Percentiles rank a stretch among this genome's conserved stretches.
These are phyloP conservation scores for Cryphonectria japonica DNA, from an alignment of 2,329 filamentous ascomycete species.

Conservation along the genomic window DNA sequence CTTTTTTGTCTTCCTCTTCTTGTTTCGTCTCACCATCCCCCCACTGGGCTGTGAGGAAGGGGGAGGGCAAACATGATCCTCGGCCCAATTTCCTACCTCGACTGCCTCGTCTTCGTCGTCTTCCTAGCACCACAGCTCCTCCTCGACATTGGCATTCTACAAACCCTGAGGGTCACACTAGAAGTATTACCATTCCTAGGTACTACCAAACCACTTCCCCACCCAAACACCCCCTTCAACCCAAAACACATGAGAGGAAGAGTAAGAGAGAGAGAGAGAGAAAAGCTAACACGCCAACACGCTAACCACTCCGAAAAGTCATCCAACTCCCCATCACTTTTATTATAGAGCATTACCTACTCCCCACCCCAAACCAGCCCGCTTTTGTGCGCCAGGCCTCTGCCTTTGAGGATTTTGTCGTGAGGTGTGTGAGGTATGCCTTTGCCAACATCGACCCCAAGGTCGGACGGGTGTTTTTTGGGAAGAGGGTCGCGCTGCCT, in stretches of 20 bases:
- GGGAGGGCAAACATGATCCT: conserved; percentile 66
- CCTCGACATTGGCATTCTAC: conserved; percentile 65
- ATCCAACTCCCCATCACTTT: conserved; percentile 62
- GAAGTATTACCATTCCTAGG: conserved; percentile 71
- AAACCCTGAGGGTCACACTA: conserved; percentile 60
- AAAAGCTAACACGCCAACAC: conserved; percentile 1
- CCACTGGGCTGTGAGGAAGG: not conserved
- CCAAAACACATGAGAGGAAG: not conserved
- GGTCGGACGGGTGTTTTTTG: conserved; percentile 78
- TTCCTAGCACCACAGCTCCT: conserved; percentile 75
- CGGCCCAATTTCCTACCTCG: conserved; percentile 72
- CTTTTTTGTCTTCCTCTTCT: not conserved
- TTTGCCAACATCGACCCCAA: conserved; percentile 72
- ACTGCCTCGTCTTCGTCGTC: conserved; percentile 73
- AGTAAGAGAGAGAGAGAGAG: not conserved
- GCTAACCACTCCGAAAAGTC: conserved; percentile 44
- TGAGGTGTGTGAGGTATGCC: conserved; percentile 77
- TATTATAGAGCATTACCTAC: conserved; percentile 59
- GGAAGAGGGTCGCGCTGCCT: conserved; percentile 71
- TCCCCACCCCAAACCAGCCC: conserved; percentile 48
- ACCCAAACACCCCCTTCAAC: not conserved
- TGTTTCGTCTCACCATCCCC: not conserved
- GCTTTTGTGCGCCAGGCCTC: conserved; percentile 72
- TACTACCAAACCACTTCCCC: conserved; percentile 40
- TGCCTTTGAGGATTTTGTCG: conserved; percentile 75